Conservation (phyloP, 257 asterid species). For the Scutellaria minor region DNA sequence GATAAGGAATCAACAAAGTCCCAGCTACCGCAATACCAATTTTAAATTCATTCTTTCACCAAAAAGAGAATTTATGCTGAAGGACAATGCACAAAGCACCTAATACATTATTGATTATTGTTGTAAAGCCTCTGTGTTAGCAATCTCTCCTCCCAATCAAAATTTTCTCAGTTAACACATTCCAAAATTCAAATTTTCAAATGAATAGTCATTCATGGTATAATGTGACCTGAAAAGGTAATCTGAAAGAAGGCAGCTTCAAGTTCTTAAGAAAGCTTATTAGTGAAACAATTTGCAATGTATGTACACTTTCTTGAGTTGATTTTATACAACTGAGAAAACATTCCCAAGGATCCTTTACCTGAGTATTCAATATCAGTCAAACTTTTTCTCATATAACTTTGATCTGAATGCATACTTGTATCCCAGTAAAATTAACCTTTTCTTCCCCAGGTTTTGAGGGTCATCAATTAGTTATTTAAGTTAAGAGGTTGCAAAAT, state of each 20-base stretch:
- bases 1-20: conserved; percentile 19
- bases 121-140: neutral
- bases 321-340: neutral
- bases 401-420: neutral
- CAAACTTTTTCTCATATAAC: neutral
- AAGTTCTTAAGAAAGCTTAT: neutral
- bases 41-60: conserved; percentile 8
- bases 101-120: too few species aligned
- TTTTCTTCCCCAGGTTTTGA: neutral
- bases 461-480: neutral
- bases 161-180: neutral
- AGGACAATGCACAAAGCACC: neutral
- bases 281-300: neutral
- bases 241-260: neutral
- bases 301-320: neutral
- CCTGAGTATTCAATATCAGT: neutral
- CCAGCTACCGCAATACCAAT: neutral
- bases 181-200: neutral
- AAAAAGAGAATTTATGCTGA: conserved; percentile 11
- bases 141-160: neutral
- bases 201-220: too few species aligned
- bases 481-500: neutral
- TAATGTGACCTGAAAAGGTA: neutral
- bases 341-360: neutral
- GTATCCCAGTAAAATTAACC: neutral